phyloP scores from a whole-genome alignment of 2,329 filamentous ascomycete species.

The Xylariaceae sp. region DNA sequence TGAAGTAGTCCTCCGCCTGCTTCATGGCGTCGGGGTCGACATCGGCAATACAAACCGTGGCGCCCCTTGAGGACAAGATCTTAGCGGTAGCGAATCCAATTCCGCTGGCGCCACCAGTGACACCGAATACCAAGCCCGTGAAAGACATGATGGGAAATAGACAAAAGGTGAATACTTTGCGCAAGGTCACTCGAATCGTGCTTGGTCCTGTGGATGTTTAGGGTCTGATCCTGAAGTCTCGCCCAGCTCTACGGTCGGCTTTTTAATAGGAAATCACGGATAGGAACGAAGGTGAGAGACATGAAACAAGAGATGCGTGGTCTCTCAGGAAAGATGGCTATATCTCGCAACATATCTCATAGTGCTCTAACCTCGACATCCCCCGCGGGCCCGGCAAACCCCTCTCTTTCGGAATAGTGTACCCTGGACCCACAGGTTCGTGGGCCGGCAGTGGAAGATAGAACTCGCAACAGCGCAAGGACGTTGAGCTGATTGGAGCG shows the following conservation, averaged over 20 bases:
- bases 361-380: constrained; percentile 5
- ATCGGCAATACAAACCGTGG: constrained; percentile 29
- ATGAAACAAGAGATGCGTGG: background rate
- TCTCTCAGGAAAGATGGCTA: constrained; percentile 5
- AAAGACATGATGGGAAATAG: constrained; percentile 23
- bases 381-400: constrained; percentile 14
- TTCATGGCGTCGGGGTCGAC: constrained; percentile 25
- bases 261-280: too few species aligned
- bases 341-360: constrained; percentile 2
- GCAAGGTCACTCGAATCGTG: too few species aligned
- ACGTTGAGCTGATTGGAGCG: constrained; percentile 16
- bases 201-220: too few species aligned
- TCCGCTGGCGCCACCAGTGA: constrained; percentile 39
- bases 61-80: constrained; percentile 27
- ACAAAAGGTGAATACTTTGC: constrained; percentile 1
- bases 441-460: constrained; percentile 14
- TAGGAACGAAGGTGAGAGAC: background rate
- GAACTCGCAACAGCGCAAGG: constrained; percentile 6
- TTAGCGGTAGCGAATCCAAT: constrained; percentile 30
- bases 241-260: too few species aligned
- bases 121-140: constrained; percentile 34
- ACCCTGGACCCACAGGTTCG: constrained; percentile 8
- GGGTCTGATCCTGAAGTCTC: too few species aligned
- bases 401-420: constrained; percentile 12
- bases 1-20: constrained; percentile 26